Percentiles rank a stretch among this genome's conserved stretches.
Evolutionary conservation across 2,329 filamentous ascomycete genomes (phyloP).

Genomic region (Penicillium vulpinum): DNA sequence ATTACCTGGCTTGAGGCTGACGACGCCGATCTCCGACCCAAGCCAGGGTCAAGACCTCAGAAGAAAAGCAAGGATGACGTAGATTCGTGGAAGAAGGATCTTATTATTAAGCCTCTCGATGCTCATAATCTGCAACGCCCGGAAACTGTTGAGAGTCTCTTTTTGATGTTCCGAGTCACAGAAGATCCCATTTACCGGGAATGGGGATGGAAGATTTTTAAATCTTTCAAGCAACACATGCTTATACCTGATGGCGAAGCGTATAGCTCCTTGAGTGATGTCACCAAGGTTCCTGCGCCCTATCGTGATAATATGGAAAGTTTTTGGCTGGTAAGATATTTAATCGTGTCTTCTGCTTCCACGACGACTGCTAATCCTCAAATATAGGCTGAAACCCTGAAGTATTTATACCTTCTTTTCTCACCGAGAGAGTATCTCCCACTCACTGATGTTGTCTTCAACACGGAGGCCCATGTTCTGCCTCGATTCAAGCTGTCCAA

Average conservation of each 20-base stretch:
- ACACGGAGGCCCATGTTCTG: conserved; percentile 58
- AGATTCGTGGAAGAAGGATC: conserved; percentile 34
- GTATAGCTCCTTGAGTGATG: neutral
- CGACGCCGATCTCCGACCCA: no score
- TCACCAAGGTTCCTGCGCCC: neutral
- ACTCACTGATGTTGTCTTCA: conserved; percentile 80
- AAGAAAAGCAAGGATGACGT: neutral
- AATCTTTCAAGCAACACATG: neutral
- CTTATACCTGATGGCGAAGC: neutral
- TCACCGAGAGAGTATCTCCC: conserved; percentile 76
- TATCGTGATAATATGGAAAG: neutral
- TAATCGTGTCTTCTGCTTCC: neutral
- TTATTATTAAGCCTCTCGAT: conserved; percentile 72
- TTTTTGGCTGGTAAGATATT: neutral
- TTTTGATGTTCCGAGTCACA: conserved; percentile 97
- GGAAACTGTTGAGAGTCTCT: conserved; percentile 86
- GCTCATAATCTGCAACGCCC: conserved; percentile 87
- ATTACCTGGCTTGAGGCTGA: conserved; percentile 49
- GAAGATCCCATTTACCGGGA: conserved; percentile 80
- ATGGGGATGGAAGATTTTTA: conserved; percentile 70
- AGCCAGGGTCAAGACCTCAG: no score
- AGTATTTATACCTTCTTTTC: conserved; percentile 93
- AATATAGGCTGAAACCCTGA: conserved; percentile 73
- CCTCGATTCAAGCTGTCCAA: neutral
- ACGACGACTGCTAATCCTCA: neutral